Conservation (phyloP, 352 stramenopile species). For the Pythium catenulatum region DNA sequence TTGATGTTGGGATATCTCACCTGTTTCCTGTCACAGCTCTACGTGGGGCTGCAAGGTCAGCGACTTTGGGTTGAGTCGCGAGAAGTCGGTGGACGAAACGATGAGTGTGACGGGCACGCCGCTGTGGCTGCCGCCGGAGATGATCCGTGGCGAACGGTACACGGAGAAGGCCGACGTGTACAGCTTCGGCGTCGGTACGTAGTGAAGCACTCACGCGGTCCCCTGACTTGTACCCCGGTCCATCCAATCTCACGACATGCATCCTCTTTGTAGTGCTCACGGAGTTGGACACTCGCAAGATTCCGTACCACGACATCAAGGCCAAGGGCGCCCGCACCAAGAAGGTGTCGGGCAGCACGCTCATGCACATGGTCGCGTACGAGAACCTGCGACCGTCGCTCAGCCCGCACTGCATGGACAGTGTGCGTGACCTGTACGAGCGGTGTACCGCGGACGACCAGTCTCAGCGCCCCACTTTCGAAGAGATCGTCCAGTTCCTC, state of each 20-base stretch:
- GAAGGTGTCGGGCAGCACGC: conserved; percentile 89
- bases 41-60: conserved; percentile 96
- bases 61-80: conserved; percentile 97
- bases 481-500: conserved; percentile 91
- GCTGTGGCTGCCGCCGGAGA: conserved; percentile 92
- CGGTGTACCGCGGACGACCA: conserved; percentile 90
- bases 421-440: conserved; percentile 87
- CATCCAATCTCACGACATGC: too few relatives aligned
- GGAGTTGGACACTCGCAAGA: conserved; percentile 91
- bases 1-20: too few relatives aligned
- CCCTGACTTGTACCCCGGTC: neutral
- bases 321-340: conserved; percentile 89
- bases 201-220: neutral
- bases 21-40: conserved; percentile 68
- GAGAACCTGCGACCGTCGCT: conserved; percentile 91
- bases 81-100: conserved; percentile 97
- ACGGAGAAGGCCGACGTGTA: conserved; percentile 94
- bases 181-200: conserved; percentile 90
- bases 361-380: conserved; percentile 95
- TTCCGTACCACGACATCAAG: conserved; percentile 94
- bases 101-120: conserved; percentile 95
- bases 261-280: conserved; percentile 83
- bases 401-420: conserved; percentile 91
- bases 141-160: conserved; percentile 93
- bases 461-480: conserved; percentile 85